These are phyloP conservation scores for Pseudoturritis turrita DNA, from an alignment of 345 rosid species.

Conservation along the genomic window DNA sequence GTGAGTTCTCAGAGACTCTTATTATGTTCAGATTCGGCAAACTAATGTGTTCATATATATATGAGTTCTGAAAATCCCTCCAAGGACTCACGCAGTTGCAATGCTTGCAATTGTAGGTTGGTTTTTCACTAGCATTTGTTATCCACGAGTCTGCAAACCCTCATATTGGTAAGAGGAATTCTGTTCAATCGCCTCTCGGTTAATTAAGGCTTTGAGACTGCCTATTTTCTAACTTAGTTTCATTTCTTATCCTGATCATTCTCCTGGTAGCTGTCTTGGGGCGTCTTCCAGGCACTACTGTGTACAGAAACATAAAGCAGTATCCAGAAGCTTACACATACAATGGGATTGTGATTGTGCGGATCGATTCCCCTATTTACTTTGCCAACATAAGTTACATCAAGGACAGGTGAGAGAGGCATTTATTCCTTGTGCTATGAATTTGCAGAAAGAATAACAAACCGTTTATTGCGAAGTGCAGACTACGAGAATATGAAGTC, in stretches of 20 bases:
- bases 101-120: conserved; percentile 57
- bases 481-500: conserved; percentile 86
- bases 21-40: neutral
- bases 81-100: conserved; percentile 8
- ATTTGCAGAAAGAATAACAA: conserved; percentile 13
- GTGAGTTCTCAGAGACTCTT: conserved; percentile 44
- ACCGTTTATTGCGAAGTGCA: conserved; percentile 23
- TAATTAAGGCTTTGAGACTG: neutral
- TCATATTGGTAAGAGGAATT: conserved; percentile 69
- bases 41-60: neutral
- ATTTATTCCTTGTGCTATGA: conserved; percentile 2
- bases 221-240: neutral
- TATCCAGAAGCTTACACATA: conserved; percentile 97
- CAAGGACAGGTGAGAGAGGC: conserved; percentile 69
- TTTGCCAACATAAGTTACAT: conserved; percentile 94
- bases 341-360: conserved; percentile 87
- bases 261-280: conserved; percentile 82
- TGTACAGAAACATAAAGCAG: conserved; percentile 83
- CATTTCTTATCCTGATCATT: conserved; percentile 1
- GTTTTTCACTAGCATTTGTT: conserved; percentile 92
- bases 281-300: conserved; percentile 97
- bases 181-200: neutral
- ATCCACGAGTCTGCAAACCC: conserved; percentile 99
- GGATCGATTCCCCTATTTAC: conserved; percentile 91
- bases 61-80: neutral